Conservation (phyloP, 169 alveolate species). For the Cryptosporidium bovis region DNA sequence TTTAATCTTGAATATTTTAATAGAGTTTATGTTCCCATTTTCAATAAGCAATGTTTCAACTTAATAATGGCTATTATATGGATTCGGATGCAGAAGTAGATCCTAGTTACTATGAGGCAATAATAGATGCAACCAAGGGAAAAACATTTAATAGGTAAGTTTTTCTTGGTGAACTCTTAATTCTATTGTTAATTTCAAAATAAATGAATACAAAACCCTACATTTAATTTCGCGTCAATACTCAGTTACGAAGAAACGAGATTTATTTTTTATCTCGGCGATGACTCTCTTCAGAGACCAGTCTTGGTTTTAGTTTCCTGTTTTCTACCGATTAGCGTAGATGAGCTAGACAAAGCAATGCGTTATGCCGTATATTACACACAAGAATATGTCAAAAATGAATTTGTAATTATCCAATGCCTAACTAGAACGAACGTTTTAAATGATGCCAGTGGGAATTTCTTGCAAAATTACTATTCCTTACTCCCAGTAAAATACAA, state of each 20-base stretch:
- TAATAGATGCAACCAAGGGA: slow-evolving; percentile 45
- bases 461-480: slow-evolving; percentile 47
- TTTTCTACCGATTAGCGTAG: slow-evolving; percentile 57
- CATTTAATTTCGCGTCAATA: background rate
- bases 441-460: slow-evolving; percentile 44
- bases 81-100: slow-evolving; percentile 74
- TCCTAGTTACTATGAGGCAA: slow-evolving; percentile 63
- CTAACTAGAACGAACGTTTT: slow-evolving; percentile 57
- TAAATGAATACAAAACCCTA: background rate
- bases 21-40: no score
- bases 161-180: background rate
- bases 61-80: slow-evolving; percentile 44
- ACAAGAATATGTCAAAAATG: slow-evolving; percentile 47
- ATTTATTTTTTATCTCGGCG: slow-evolving; percentile 56
- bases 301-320: slow-evolving; percentile 54
- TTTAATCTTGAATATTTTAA: background rate
- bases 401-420: slow-evolving; percentile 50
- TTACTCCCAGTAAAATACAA: slow-evolving; percentile 47
- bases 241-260: slow-evolving; percentile 62
- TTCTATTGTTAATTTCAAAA: background rate
- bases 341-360: slow-evolving; percentile 69
- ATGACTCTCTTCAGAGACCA: slow-evolving; percentile 62
- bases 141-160: slow-evolving; percentile 60
- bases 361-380: slow-evolving; percentile 38
- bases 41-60: slow-evolving; percentile 26